Conservation (phyloP, 768 basidiomycete genomes). For the Neoboletus subvelutipes region DNA sequence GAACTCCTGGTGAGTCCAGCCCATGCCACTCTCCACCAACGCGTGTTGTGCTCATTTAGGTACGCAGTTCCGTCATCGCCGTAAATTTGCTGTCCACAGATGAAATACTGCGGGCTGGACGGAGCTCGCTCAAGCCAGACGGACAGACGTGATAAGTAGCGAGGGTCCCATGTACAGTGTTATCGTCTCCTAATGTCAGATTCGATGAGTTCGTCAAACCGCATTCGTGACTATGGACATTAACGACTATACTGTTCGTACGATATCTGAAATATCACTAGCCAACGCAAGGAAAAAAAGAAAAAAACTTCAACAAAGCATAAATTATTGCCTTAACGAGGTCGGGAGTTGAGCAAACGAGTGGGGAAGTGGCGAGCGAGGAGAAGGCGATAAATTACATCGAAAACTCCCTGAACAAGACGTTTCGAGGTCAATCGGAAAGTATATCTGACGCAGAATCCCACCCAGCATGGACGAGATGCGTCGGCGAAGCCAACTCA, state of each 20-base stretch:
- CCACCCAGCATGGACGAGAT: constrained; percentile 58
- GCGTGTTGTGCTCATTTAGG: constrained; percentile 27
- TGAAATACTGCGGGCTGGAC: constrained; percentile 89
- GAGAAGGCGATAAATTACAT: constrained; percentile 26
- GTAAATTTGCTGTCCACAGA: constrained; percentile 94
- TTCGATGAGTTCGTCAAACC: constrained; percentile 14
- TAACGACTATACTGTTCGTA: constrained; percentile 32
- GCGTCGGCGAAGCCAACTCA: constrained; percentile 44
- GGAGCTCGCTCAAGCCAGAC: constrained; percentile 83
- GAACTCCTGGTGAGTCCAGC: constrained; percentile 77
- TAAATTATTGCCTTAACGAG: constrained; percentile 29
- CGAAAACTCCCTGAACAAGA: constrained; percentile 6
- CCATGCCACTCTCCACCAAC: constrained; percentile 11
- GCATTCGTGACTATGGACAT: constrained; percentile 30
- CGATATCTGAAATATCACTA: constrained; percentile 18
- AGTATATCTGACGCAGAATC: constrained; percentile 48
- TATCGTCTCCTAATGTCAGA: constrained; percentile 23
- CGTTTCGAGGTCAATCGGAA: constrained; percentile 29
- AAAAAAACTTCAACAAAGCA: constrained; percentile 14
- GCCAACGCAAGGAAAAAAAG: constrained; percentile 8
- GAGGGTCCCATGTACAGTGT: constrained; percentile 13
- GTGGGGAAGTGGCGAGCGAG: constrained; percentile 11
- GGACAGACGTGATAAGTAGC: constrained; percentile 49
- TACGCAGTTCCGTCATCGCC: constrained; percentile 81
- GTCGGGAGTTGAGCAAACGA: constrained; percentile 20